These are phyloP conservation scores for Sinapis alba DNA, from an alignment of 441 rosid species.

Conservation along the genomic window DNA sequence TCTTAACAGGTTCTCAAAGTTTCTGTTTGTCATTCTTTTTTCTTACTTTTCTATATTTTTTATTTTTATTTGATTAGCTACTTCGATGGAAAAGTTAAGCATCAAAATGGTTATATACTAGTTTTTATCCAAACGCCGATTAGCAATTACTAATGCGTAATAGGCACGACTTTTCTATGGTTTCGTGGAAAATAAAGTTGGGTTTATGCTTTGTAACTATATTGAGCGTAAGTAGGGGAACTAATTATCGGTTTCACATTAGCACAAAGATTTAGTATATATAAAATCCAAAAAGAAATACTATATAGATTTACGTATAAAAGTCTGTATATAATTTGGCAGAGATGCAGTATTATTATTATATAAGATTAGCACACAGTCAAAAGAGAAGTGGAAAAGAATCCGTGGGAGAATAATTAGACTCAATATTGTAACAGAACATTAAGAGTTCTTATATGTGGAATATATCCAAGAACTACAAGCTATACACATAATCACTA, in stretches of 20 bases:
- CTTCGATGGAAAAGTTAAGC: too few relatives aligned
- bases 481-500: background rate
- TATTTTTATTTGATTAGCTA: too few relatives aligned
- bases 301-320: background rate
- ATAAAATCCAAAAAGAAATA: background rate
- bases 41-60: too few relatives aligned
- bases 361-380: constrained; percentile 18
- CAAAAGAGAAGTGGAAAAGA: constrained; percentile 37
- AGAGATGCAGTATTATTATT: constrained; percentile 12
- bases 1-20: too few relatives aligned
- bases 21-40: too few relatives aligned
- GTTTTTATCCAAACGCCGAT: background rate
- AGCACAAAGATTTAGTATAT: background rate
- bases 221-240: background rate
- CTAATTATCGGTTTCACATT: background rate
- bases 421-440: constrained; percentile 3
- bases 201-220: background rate
- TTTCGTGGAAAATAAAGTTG: background rate
- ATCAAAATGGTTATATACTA: too few relatives aligned
- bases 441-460: constrained; percentile 30
- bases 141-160: background rate
- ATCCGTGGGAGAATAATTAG: constrained; percentile 28
- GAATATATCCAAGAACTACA: constrained; percentile 40
- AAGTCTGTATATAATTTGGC: constrained; percentile 6
- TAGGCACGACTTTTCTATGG: background rate